Base-by-base conservation (phyloP, 2,329 filamentous ascomycete genomes). In the Calonectria multiphialidica region DNA sequence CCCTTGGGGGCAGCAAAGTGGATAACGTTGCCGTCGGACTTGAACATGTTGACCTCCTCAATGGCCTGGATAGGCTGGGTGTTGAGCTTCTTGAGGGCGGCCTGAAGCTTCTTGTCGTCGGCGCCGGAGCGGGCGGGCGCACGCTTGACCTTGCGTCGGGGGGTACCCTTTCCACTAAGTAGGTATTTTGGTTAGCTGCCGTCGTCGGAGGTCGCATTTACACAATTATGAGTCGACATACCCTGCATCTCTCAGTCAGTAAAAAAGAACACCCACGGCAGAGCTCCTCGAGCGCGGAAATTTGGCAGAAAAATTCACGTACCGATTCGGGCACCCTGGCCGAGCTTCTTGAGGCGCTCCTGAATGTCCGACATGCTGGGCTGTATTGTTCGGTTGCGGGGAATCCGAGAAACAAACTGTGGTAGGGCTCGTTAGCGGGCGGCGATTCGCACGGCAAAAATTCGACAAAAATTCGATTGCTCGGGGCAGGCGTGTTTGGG, bases 21-120 rank as follows among this genome's bases (percentile, higher is more conserved):
- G 84, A 99, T 98, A 87, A 99, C 97, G 87, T 99, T 99, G 87
- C 97, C 97, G 86, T 99, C 97, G 85, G 94, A 94, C 94, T 99
- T 99, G 93, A 99, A 99, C 97, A 99, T 99, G 93, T 99, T 99
- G 86, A 99, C 97, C 91, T 99, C 97, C 93, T 99, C 97, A 82
- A 99, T 99, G 79, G 94, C 95, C 90, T 98, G 96, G 88, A 99
- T 98, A 83, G 97, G 97, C 92, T 99, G 97, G 72, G 98, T 96
- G 88, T 98, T 98, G 87, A 99, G 93, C 94, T 99, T 99, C 94
- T 99, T 99, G 80, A 99, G 91, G 75, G 95, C 90, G 75, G 93
- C 92, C 90, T 99, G 97, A 78, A 99, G 95, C 93, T 99, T 99
- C 95, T 98, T 98, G 93, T 99, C 97, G 86, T 99, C 97, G 87